phyloP scores from a whole-genome alignment of 2,329 filamentous ascomycete species.

The Bipolaris victoriae region DNA sequence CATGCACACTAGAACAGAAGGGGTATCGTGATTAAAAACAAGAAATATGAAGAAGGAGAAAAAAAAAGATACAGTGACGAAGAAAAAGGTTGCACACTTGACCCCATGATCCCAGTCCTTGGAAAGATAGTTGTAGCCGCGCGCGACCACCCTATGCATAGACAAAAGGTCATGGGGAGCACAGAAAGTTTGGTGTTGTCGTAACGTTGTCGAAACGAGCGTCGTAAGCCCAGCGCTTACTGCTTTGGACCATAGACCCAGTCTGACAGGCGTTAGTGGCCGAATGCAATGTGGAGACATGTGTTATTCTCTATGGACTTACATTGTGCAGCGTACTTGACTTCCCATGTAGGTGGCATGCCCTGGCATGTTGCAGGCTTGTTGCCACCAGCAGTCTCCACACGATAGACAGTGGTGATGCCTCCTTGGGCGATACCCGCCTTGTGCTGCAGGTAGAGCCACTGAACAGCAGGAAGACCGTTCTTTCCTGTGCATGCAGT shows the following conservation, averaged over 20 bases:
- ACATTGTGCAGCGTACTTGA: constrained; percentile 53
- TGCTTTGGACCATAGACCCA: constrained; percentile 52
- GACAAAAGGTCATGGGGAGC: constrained; percentile 2
- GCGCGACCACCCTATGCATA: constrained; percentile 6
- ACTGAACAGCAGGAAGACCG: constrained; percentile 50
- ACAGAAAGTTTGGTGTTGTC: background rate
- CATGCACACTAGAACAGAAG: constrained; percentile 2
- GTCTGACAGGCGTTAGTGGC: constrained; percentile 32
- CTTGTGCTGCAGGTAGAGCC: constrained; percentile 55
- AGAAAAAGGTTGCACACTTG: background rate
- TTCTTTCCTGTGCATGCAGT: constrained; percentile 48
- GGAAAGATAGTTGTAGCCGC: constrained; percentile 3
- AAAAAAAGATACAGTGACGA: background rate
- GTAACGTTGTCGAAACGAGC: constrained; percentile 18
- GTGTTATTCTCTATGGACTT: constrained; percentile 10
- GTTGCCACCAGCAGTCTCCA: constrained; percentile 57
- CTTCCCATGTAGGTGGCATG: constrained; percentile 41
- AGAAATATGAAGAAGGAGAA: constrained; percentile 1
- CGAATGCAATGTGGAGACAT: background rate
- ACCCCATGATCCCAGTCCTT: background rate
- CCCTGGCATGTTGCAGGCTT: constrained; percentile 50
- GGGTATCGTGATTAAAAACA: constrained; percentile 22
- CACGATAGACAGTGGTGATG: constrained; percentile 54
- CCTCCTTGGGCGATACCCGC: constrained; percentile 47
- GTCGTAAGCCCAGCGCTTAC: constrained; percentile 24